phyloP scores from a whole-genome alignment of 768 basidiomycete species.

The Mycena sanguinolenta region DNA sequence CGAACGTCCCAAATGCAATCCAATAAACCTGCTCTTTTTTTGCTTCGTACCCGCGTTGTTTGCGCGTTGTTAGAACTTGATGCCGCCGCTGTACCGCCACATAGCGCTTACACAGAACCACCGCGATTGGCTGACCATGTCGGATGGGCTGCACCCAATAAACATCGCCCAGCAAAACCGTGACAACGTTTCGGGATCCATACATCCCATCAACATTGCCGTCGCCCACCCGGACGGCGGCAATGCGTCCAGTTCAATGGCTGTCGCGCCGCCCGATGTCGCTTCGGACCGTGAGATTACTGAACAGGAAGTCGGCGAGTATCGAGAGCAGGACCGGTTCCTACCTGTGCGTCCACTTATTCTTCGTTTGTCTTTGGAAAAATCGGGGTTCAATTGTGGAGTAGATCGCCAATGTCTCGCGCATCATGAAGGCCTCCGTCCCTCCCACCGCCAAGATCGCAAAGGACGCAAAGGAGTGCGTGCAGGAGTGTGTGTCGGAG shows the following conservation, averaged over 20 bases:
- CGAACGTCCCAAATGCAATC: too few species aligned
- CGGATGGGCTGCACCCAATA: constrained; percentile 24
- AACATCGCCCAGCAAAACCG: neutral
- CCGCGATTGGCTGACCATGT: constrained; percentile 1
- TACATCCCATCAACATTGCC: constrained; percentile 26
- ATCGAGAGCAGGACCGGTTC: constrained; percentile 95
- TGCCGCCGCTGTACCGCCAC: neutral
- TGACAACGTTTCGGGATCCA: neutral
- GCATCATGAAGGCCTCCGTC: constrained; percentile 95
- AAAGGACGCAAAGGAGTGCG: constrained; percentile 98
- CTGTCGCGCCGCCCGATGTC: neutral
- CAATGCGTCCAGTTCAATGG: neutral
- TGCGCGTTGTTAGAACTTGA: neutral
- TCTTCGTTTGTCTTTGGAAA: neutral
- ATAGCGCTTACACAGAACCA: neutral
- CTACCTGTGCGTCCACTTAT: constrained; percentile 76
- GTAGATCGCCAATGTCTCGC: constrained; percentile 96
- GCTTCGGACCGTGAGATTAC: constrained; percentile 53
- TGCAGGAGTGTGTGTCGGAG: constrained; percentile 98
- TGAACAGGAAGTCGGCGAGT: constrained; percentile 94
- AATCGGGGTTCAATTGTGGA: neutral
- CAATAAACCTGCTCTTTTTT: neutral
- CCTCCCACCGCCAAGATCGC: constrained; percentile 95
- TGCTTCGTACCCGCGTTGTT: neutral
- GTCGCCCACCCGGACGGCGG: constrained; percentile 14